Evolutionary conservation across 2,329 filamentous ascomycete species (phyloP).

Genomic region (Exutisphaerella laricina): DNA sequence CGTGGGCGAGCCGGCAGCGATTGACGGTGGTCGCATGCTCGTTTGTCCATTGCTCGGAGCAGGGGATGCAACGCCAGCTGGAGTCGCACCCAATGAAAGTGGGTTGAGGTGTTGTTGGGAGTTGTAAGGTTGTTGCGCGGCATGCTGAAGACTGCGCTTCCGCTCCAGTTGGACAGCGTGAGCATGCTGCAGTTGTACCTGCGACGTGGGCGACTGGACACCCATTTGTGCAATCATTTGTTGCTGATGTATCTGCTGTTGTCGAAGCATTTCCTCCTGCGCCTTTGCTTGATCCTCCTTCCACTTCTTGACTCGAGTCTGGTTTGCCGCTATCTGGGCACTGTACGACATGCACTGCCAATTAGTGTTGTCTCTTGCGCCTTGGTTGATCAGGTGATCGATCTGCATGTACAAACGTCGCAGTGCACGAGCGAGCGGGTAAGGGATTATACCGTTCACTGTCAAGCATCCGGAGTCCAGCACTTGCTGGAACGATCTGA

Average conservation of each 20-base stretch:
- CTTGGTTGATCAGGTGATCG: conserved; percentile 32
- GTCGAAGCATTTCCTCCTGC: conserved; percentile 20
- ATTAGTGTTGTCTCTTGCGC: conserved; percentile 15
- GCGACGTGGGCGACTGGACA: conserved; percentile 8
- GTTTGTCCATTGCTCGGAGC: neutral
- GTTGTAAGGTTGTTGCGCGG: conserved; percentile 18
- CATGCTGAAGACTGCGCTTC: conserved; percentile 20
- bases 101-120: conserved; percentile 24
- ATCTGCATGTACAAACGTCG: conserved; percentile 32
- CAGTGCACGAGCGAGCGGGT: conserved; percentile 24
- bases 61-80: neutral
- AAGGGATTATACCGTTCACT: conserved; percentile 25
- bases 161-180: conserved; percentile 25
- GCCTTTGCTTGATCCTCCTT: conserved; percentile 21
- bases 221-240: conserved; percentile 23
- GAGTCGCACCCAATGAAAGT: conserved; percentile 16
- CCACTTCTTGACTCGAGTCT: conserved; percentile 20
- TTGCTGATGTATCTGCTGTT: conserved; percentile 21
- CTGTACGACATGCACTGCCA: conserved; percentile 32
- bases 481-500: conserved; percentile 30
- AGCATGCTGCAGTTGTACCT: conserved; percentile 14
- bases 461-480: conserved; percentile 29
- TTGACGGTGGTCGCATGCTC: conserved; percentile 10
- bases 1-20: neutral
- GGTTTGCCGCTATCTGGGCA: conserved; percentile 29